Conservation (phyloP, 495 filamentous ascomycete genomes). For the Neurospora sp. region DNA sequence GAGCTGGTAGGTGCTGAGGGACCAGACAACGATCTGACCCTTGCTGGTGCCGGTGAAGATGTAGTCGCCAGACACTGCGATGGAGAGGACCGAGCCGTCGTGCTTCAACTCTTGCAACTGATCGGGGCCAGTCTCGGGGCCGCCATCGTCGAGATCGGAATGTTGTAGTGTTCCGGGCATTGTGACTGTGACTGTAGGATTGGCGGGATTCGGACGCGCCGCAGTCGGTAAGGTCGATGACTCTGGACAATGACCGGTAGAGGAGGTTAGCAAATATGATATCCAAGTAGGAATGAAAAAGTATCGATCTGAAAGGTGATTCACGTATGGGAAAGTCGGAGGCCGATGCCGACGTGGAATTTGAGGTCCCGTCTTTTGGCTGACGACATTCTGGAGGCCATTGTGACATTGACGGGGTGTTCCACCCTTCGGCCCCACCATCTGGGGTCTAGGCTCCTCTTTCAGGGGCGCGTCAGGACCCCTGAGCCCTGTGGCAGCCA, state of each 20-base stretch:
- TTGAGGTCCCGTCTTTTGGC: background rate
- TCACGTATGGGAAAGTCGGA: background rate
- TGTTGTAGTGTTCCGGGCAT: constrained; percentile 27
- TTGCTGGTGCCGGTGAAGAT: constrained; percentile 88
- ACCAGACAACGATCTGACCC: constrained; percentile 88
- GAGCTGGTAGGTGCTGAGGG: constrained; percentile 72
- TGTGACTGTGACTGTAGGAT: background rate
- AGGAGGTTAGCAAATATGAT: background rate
- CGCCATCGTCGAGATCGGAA: constrained; percentile 27
- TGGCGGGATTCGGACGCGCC: background rate
- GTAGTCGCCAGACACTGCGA: constrained; percentile 50
- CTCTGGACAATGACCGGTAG: background rate
- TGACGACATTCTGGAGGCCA: background rate
- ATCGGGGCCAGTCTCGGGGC: constrained; percentile 37
- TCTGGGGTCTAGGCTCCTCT: background rate
- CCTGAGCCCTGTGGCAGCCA: background rate
- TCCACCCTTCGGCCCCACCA: background rate
- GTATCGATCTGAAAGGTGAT: background rate
- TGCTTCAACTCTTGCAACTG: constrained; percentile 62
- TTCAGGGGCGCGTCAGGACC: background rate
- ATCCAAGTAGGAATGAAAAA: background rate
- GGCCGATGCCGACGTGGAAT: background rate
- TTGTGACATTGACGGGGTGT: background rate
- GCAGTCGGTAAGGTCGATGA: background rate
- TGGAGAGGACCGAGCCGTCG: constrained; percentile 59